These are phyloP conservation scores for Coprinellus micaceus DNA, from an alignment of 768 basidiomycete genomes.

Conservation along the genomic window DNA sequence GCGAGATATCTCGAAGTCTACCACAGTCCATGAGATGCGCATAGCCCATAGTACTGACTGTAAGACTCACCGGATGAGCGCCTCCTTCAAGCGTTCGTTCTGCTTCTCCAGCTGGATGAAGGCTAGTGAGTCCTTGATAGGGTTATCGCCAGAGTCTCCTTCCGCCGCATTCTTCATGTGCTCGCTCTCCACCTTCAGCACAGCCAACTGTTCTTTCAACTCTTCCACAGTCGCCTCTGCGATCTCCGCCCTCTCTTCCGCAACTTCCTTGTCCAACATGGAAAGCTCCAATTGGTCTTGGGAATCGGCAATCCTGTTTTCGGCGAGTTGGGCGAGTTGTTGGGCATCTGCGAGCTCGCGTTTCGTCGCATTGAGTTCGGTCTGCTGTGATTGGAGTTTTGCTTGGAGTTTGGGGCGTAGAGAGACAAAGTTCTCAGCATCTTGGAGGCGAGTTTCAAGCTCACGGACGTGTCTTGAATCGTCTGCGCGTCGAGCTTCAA, in stretches of 20 bases:
- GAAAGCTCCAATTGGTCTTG: conserved; percentile 93
- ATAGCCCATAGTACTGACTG: neutral
- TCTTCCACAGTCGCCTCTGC: conserved; percentile 77
- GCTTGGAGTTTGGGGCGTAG: conserved; percentile 89
- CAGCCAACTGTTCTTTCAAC: conserved; percentile 71
- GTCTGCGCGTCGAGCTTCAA: conserved; percentile 85
- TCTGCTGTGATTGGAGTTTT: conserved; percentile 77
- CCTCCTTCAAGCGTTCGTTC: conserved; percentile 93
- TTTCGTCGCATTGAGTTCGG: conserved; percentile 72
- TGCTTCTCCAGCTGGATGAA: conserved; percentile 93
- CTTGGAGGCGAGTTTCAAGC: conserved; percentile 78
- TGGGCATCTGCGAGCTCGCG: conserved; percentile 74
- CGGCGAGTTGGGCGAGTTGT: conserved; percentile 68
- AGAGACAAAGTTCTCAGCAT: conserved; percentile 79
- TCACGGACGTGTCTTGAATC: conserved; percentile 81
- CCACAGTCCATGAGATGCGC: conserved; percentile 34
- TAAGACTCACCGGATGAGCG: conserved; percentile 66
- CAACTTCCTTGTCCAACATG: conserved; percentile 93
- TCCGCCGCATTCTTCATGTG: conserved; percentile 60
- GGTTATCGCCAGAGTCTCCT: conserved; percentile 24
- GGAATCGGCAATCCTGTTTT: conserved; percentile 68
- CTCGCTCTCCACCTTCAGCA: conserved; percentile 78
- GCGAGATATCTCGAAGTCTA: conserved; percentile 79
- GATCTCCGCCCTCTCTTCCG: conserved; percentile 86
- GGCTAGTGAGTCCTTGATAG: conserved; percentile 56